phyloP scores from a whole-genome alignment of 78 protist genomes.

The Protostelium mycophagum region DNA sequence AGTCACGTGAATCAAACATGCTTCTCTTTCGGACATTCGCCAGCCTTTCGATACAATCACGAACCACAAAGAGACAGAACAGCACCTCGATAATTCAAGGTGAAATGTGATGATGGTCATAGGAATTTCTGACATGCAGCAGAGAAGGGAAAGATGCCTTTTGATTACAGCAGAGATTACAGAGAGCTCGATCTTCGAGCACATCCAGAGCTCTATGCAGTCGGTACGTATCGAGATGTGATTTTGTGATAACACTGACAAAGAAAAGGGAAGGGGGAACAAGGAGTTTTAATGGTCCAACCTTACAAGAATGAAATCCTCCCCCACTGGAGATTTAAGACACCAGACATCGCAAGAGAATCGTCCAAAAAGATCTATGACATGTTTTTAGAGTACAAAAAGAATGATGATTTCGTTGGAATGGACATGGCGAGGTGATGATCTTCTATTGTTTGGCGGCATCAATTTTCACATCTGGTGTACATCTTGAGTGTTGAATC shows the following conservation, averaged over 20 bases:
- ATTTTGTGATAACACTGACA: not conserved
- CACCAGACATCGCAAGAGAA: not conserved
- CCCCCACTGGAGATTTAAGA: not conserved
- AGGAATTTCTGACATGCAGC: too few species aligned
- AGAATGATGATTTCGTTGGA: not conserved
- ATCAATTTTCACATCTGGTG: too few species aligned
- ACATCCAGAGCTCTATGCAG: not conserved
- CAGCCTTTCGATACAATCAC: too few species aligned
- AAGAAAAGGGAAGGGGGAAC: not conserved
- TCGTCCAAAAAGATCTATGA: not conserved
- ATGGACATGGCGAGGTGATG: not conserved
- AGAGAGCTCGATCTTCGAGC: not conserved
- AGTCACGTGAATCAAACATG: too few species aligned
- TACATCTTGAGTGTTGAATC: too few species aligned
- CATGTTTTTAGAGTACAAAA: not conserved
- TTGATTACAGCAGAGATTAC: not conserved
- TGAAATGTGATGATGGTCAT: too few species aligned
- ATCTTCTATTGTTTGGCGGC: not conserved
- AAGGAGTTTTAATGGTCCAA: not conserved
- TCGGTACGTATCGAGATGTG: not conserved
- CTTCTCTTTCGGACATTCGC: too few species aligned
- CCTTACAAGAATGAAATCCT: not conserved
- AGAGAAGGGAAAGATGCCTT: not conserved
- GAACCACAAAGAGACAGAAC: too few species aligned
- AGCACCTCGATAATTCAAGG: too few species aligned